These are phyloP conservation scores for Komagataella populi DNA, from an alignment of 805 yeast genomes.

Conservation along the genomic window DNA sequence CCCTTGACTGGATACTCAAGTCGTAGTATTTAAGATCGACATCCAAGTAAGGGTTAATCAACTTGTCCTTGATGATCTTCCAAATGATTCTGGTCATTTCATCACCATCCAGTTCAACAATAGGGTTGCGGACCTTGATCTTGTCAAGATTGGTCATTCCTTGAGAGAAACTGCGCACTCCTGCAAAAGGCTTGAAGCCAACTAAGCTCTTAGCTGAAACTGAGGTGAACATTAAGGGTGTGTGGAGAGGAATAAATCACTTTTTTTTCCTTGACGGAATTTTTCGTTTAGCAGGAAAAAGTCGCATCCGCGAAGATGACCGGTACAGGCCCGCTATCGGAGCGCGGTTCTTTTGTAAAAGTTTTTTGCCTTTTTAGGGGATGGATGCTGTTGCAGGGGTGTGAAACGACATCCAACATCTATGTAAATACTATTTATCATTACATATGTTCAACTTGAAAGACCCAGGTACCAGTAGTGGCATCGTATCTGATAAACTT, in stretches of 20 bases:
- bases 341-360: not conserved
- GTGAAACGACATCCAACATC: not conserved
- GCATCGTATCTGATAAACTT: conserved; percentile 70
- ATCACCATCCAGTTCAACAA: conserved; percentile 76
- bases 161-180: conserved; percentile 8
- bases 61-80: conserved; percentile 56
- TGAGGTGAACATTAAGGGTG: not conserved
- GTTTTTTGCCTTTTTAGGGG: not conserved
- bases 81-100: conserved; percentile 82
- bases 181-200: not conserved
- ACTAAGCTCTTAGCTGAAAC: not conserved
- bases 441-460: conserved; percentile 30
- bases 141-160: conserved; percentile 24
- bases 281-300: not conserved
- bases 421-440: not conserved
- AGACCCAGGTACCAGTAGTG: conserved; percentile 58
- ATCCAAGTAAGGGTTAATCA: conserved; percentile 57
- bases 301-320: not conserved
- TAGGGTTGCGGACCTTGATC: conserved; percentile 57
- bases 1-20: conserved; percentile 55
- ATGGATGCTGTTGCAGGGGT: not conserved
- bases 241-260: not conserved
- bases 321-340: not conserved
- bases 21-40: conserved; percentile 69
- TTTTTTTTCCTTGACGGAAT: not conserved